Evolutionary conservation across 2,329 filamentous ascomycete genomes (phyloP).

Genomic region (Penicillium sp.): DNA sequence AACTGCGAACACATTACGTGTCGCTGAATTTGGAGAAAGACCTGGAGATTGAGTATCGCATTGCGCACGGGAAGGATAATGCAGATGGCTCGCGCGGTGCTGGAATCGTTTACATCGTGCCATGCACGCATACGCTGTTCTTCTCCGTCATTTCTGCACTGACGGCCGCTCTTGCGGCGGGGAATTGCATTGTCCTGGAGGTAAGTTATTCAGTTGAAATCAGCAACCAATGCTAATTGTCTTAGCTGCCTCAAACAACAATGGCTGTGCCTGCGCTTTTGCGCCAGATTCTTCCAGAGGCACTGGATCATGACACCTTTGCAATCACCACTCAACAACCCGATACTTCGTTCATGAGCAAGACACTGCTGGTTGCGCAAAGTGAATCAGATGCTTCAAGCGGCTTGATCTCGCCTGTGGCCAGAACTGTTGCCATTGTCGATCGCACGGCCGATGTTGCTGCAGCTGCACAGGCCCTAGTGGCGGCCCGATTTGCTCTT

Average conservation of each 20-base stretch:
- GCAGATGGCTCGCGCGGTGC: constrained; percentile 8
- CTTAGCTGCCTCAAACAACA: constrained; percentile 26
- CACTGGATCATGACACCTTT: constrained; percentile 52
- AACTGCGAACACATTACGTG: constrained; percentile 27
- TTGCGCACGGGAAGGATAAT: constrained; percentile 23
- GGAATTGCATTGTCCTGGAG: constrained; percentile 53
- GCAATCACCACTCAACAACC: constrained; percentile 39
- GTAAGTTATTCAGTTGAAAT: constrained; percentile 30
- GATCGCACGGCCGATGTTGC: constrained; percentile 59
- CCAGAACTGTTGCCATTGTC: constrained; percentile 55
- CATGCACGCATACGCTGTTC: constrained; percentile 49
- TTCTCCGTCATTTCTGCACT: constrained; percentile 48
- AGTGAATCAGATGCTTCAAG: constrained; percentile 1
- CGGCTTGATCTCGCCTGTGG: constrained; percentile 30
- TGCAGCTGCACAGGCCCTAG: constrained; percentile 53
- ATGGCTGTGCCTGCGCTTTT: constrained; percentile 24
- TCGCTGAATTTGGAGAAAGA: constrained; percentile 19
- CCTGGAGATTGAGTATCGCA: constrained; percentile 24
- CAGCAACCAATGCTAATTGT: background rate
- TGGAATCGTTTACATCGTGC: constrained; percentile 48
- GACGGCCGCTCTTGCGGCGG: constrained; percentile 50
- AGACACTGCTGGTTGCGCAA: constrained; percentile 16
- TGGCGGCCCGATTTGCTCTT: constrained; percentile 55
- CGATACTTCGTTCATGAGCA: constrained; percentile 29
- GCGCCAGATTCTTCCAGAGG: constrained; percentile 20